Evolutionary conservation across 2,329 filamentous ascomycete species (phyloP).

Genomic region (Trichoderma sp.): DNA sequence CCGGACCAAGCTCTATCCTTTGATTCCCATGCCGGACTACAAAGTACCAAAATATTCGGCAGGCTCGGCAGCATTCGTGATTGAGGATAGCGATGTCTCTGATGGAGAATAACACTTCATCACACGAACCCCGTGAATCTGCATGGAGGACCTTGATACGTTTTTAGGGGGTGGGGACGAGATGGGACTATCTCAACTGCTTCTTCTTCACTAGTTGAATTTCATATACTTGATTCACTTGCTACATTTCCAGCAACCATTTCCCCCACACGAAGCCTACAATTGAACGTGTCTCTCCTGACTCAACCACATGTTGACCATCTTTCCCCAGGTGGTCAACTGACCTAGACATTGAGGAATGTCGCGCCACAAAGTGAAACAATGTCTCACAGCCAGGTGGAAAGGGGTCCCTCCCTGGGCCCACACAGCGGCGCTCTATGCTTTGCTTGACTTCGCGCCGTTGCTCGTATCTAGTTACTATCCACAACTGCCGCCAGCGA

Average conservation of each 20-base stretch:
- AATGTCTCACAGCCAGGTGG: background rate
- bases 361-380: background rate
- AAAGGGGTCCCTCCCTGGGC: background rate
- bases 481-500: constrained; percentile 10
- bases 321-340: background rate
- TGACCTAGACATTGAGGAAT: no score
- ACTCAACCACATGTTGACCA: background rate
- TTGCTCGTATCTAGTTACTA: background rate
- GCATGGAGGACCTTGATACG: background rate
- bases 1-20: constrained; percentile 38
- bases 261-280: background rate
- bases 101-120: constrained; percentile 19
- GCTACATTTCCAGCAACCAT: background rate
- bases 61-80: constrained; percentile 50
- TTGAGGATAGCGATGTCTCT: constrained; percentile 41
- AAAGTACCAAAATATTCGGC: constrained; percentile 46
- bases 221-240: background rate
- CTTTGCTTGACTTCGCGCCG: background rate
- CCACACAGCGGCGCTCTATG: background rate
- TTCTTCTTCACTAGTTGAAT: background rate
- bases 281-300: background rate
- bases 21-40: constrained; percentile 46
- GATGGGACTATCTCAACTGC: background rate
- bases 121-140: background rate
- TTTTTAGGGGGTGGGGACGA: background rate